Percentiles rank a stretch among this genome's conserved stretches.
These are phyloP conservation scores for Microbotryomycetes sp. DNA, from an alignment of 1,284 basidiomycete species.

Conservation along the genomic window DNA sequence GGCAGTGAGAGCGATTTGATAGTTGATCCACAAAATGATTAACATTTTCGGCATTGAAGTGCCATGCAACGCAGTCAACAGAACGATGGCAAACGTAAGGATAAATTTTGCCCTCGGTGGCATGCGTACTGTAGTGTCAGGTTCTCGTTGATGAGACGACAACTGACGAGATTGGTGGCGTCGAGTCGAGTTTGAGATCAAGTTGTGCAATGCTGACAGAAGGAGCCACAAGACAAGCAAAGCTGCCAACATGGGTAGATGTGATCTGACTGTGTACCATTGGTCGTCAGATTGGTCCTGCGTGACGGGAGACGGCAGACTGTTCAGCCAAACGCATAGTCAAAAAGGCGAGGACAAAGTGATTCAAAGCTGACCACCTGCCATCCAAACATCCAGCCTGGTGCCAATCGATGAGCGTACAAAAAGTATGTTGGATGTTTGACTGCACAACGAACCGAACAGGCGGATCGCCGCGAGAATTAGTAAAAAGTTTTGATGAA, in stretches of 20 bases:
- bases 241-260: slow-evolving; percentile 36
- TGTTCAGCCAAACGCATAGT: not conserved
- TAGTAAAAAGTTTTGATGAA: slow-evolving; percentile 6
- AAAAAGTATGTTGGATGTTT: slow-evolving; percentile 62
- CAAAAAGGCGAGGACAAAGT: not conserved
- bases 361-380: slow-evolving; percentile 43
- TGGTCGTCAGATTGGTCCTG: slow-evolving; percentile 46
- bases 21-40: slow-evolving; percentile 65
- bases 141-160: slow-evolving; percentile 21
- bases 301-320: not conserved
- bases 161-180: slow-evolving; percentile 17
- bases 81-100: slow-evolving; percentile 54
- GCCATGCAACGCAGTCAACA: slow-evolving; percentile 78
- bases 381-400: slow-evolving; percentile 50
- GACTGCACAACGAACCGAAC: slow-evolving; percentile 33
- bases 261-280: slow-evolving; percentile 43
- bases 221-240: slow-evolving; percentile 39
- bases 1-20: slow-evolving; percentile 53
- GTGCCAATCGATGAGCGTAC: slow-evolving; percentile 57
- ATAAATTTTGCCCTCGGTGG: slow-evolving; percentile 43
- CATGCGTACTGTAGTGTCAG: not conserved
- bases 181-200: slow-evolving; percentile 27
- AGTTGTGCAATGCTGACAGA: slow-evolving; percentile 30
- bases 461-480: not conserved
- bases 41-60: slow-evolving; percentile 74